Evolutionary conservation across 2,329 filamentous ascomycete species (phyloP).

Genomic region (Fusarium chuoi): DNA sequence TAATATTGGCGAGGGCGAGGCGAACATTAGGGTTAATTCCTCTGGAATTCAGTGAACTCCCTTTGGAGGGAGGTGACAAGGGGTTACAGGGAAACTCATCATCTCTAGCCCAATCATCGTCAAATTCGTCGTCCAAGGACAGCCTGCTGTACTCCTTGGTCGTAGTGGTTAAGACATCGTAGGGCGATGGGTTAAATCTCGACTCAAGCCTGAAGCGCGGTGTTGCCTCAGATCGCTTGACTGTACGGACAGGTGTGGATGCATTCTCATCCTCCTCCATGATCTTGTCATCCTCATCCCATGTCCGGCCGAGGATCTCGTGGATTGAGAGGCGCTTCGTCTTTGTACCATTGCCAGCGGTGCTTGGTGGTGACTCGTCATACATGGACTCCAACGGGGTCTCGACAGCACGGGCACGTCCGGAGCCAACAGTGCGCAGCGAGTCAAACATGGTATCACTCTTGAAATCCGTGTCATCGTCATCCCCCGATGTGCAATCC

Average conservation of each 20-base stretch:
- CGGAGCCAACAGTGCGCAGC: conserved; percentile 75
- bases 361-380: conserved; percentile 77
- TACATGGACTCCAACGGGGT: conserved; percentile 83
- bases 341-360: conserved; percentile 62
- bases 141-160: conserved; percentile 59
- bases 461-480: conserved; percentile 81
- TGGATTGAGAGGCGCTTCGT: conserved; percentile 68
- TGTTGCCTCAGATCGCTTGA: conserved; percentile 45
- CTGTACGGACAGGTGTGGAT: conserved; percentile 60
- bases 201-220: conserved; percentile 48
- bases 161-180: conserved; percentile 47
- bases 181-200: conserved; percentile 45
- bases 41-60: conserved; percentile 63
- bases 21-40: conserved; percentile 64
- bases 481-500: conserved; percentile 74
- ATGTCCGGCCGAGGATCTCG: conserved; percentile 65
- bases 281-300: conserved; percentile 66
- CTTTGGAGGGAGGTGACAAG: conserved; percentile 65
- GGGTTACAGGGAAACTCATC: conserved; percentile 65
- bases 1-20: conserved; percentile 64
- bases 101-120: conserved; percentile 70
- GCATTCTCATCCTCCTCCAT: conserved; percentile 71
- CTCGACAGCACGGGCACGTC: conserved; percentile 72
- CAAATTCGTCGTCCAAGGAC: conserved; percentile 70
- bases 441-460: conserved; percentile 84